Evolutionary conservation across 306 rosid genomes (phyloP), one percentile per base, ranked within the genome.

Genomic region (Fragaria vesca): DNA sequence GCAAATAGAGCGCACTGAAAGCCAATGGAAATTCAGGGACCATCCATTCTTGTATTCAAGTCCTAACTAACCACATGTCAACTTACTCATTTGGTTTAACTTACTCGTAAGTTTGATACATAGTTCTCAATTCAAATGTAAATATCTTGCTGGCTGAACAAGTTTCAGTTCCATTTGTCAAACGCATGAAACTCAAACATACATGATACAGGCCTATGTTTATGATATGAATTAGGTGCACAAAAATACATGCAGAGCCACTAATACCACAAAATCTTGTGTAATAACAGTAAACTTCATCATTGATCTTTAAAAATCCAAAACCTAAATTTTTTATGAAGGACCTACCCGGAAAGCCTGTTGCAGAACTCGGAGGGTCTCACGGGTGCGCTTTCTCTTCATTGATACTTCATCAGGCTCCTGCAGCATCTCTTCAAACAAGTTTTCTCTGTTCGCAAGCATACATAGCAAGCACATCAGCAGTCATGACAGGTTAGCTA

Each of bases 361-460:
- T 70, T 91, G 99, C 79, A 91, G 94, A 81, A 93, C 91, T 57
- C 91, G 88, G 55, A 93, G 99, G 54, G 89, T 89, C 73, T 95
- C 99, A 62, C 96, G 83, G 68, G 94, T 87, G 77, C 89, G 97
- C 81, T 91, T 93, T 85, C 99, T 95, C 86, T 91, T 95, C 78
- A 57, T 60, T 74, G 97, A 91, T 62, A 95, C 68, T 80, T 93
- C 99, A 70, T 95, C 94, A 26, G 97, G 99, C 75, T 95, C 99
- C 85, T 90, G 96, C 87, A 95, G 83, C 99, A 95, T 93, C 87
- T 93, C 98, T 86, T 95, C 97, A 81, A 91, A 88, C 71, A 93
- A 82, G 86, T 93, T 88, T 76, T 95, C 99, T 79, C 99, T 95
- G 89, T 74, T 85, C 79, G 60, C 69, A 67, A 75, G 46, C 34